Evolutionary conservation across 192 early-diverging fungal genomes (phyloP), one percentile per base, ranked within the genome.

Genomic region (Backusella parvicylindrica): DNA sequence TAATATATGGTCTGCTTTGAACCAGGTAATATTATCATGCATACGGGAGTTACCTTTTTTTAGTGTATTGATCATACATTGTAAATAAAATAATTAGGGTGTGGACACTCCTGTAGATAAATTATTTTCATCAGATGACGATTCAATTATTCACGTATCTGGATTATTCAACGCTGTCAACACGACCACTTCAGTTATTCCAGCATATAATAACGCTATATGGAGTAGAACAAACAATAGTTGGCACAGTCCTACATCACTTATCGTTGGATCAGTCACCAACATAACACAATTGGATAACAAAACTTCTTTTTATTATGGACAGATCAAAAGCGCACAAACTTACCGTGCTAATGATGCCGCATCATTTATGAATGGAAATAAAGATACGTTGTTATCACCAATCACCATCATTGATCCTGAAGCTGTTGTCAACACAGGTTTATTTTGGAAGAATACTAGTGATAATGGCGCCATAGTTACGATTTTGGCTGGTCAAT

Each of bases 401-500:
- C 31, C 26, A 23, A 35, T 74, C 13, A 21, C 49, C 37, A 3
- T 18, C 28, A 70, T 43, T 18, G 40, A 49, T 33, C 26, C 75
- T 0, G 47, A 76, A 9, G 75, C 85, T 30, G 68, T 71, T 3
- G 77, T 90, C n/a, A 85, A 86, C 50, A 74, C 86, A 2, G 90
- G 86, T 2, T 37, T 86, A 33, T 86, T 86, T 71, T 91, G 85
- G 73, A 77, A 88, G 36, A 84, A 85, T 64, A 72, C 68, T 64
- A 86, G 83, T 7, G 37, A 26, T 13, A 64, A 37, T 32, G 64
- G 50, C 33, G 26, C 31, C 16, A 31, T 33, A 16, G 64, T 53
- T 32, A 82, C 21, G 1, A 77, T 88, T 68, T 80, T 89, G 6
- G 90, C 86, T 36, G 90, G 90, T 15, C 78, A 72, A 69, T 91